Evolutionary conservation across 2,329 filamentous ascomycete species (phyloP), one percentile per base, ranked within the genome.

Genomic region (Diaporthe aspalathi): DNA sequence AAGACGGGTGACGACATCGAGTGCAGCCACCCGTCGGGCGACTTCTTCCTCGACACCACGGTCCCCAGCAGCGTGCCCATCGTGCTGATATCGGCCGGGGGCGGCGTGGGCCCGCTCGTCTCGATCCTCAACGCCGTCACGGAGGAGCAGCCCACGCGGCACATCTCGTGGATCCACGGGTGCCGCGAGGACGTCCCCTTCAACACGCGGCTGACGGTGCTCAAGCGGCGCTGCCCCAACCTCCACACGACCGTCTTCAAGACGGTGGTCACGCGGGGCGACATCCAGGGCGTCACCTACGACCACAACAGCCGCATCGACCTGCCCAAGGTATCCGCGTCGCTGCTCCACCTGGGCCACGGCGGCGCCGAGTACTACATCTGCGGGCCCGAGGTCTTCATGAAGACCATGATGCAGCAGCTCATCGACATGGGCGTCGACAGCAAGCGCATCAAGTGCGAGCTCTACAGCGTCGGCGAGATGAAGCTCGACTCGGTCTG

Each of bases 21-120:
- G 74, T 80, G 93, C 16, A 89, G 89, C 5, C 90, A 92, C 75
- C 91, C 91, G 0, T 84, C 81, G 9, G 88, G 88, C 20, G 86
- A 89, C 74, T 88, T 89, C 79, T 86, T 80, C 78, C 81, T 89
- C 53, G 82, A 87, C 74, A 79, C 79, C 14, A 79, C 79, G 32
- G 74, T 78, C 3, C 76, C 75, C 20, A 79, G 74, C 53, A 79
- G 78, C 11, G 76, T 77, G 32, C 86, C 88, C 0, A 79, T 90
- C 2, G 86, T 90, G 1, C 82, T 90, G 52, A 84, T 90, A 73
- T 88, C 87, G 0, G 88, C 87, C 0, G 88, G 88, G 11, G 85
- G 87, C 8, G 87, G 88, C 17, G 81, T 87, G 24, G 87, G 87
- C 0, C 88, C 88, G 0, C 80, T 90, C 74, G 80, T 88, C 29